Conservation (phyloP, 768 basidiomycete genomes). For the Chlorophyllum brunneum region DNA sequence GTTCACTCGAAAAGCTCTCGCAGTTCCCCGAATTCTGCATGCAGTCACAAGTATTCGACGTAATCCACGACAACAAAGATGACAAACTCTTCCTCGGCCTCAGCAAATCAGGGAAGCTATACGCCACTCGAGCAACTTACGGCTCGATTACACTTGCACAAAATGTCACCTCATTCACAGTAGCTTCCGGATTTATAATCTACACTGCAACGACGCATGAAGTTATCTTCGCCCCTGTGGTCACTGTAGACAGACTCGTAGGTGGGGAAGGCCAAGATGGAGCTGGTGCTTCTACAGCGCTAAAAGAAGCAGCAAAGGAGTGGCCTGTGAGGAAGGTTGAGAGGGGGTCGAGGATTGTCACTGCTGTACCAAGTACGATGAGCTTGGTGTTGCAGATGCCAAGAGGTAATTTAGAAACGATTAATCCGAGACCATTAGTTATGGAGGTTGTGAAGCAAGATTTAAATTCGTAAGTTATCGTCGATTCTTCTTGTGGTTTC, state of each 20-base stretch:
- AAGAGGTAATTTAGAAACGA: conserved; percentile 92
- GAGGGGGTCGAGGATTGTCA: conserved; percentile 85
- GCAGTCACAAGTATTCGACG: conserved; percentile 30
- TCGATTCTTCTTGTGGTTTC: background rate
- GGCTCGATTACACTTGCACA: conserved; percentile 35
- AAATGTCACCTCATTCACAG: conserved; percentile 68
- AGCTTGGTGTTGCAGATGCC: conserved; percentile 96
- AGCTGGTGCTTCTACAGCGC: conserved; percentile 14
- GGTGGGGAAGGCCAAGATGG: conserved; percentile 25
- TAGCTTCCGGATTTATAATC: conserved; percentile 74
- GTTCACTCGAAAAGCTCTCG: conserved; percentile 19
- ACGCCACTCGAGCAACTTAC: conserved; percentile 34
- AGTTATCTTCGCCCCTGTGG: conserved; percentile 66
- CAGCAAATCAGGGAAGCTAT: conserved; percentile 61
- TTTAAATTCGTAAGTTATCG: conserved; percentile 57
- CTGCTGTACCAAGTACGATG: conserved; percentile 85
- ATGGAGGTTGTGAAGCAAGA: conserved; percentile 79
- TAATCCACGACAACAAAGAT: conserved; percentile 16
- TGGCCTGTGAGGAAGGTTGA: conserved; percentile 84
- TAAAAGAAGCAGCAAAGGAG: conserved; percentile 24
- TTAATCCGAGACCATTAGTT: conserved; percentile 89
- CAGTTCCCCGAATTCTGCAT: conserved; percentile 62
- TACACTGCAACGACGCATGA: conserved; percentile 85
- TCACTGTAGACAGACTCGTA: conserved; percentile 21
- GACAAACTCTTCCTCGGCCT: conserved; percentile 55